A percentile compares a stretch with the other conserved stretches of the same genome.
Evolutionary conservation across 371 early-diverging fungal species (phyloP).

Genomic region (Mortierella sp.): DNA sequence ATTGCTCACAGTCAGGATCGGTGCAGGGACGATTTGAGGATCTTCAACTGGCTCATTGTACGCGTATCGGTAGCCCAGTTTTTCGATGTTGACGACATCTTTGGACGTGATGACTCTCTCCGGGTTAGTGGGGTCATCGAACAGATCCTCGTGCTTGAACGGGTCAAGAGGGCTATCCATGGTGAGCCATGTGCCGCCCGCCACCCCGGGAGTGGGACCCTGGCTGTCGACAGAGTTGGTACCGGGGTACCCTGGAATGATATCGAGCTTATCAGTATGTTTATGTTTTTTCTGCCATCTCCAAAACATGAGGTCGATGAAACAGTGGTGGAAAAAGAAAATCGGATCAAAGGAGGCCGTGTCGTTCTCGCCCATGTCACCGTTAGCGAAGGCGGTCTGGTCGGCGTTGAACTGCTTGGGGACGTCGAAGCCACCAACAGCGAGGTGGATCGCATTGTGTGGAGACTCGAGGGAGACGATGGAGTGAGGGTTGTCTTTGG

Average conservation of each 20-base stretch:
- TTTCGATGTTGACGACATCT: background rate
- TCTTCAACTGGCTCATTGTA: background rate
- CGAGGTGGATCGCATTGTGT: slow-evolving; percentile 2
- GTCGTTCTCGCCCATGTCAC: slow-evolving; percentile 7
- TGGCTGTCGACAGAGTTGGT: slow-evolving; percentile 8
- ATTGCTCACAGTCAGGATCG: slow-evolving; percentile 3
- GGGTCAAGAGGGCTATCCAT: slow-evolving; percentile 3
- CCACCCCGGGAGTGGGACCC: slow-evolving; percentile 4
- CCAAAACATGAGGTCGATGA: slow-evolving; percentile 4
- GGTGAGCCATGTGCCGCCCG: slow-evolving; percentile 2
- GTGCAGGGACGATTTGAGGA: background rate
- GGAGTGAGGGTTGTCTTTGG: background rate
- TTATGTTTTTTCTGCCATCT: slow-evolving; percentile 2
- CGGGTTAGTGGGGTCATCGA: background rate
- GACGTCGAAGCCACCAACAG: slow-evolving; percentile 1
- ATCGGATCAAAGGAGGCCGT: background rate
- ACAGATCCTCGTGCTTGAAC: too few species aligned
- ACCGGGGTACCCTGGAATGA: slow-evolving; percentile 2
- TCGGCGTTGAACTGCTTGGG: slow-evolving; percentile 1
- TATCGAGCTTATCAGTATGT: background rate
- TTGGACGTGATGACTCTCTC: background rate
- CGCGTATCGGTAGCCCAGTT: background rate
- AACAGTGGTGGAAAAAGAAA: slow-evolving; percentile 1
- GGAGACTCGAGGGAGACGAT: slow-evolving; percentile 4
- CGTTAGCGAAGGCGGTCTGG: slow-evolving; percentile 1